A percentile compares a stretch with the other conserved stretches of the same genome.
These are phyloP conservation scores for Globisporangium megalacanthum DNA, from an alignment of 352 stramenopile species.

Conservation along the genomic window DNA sequence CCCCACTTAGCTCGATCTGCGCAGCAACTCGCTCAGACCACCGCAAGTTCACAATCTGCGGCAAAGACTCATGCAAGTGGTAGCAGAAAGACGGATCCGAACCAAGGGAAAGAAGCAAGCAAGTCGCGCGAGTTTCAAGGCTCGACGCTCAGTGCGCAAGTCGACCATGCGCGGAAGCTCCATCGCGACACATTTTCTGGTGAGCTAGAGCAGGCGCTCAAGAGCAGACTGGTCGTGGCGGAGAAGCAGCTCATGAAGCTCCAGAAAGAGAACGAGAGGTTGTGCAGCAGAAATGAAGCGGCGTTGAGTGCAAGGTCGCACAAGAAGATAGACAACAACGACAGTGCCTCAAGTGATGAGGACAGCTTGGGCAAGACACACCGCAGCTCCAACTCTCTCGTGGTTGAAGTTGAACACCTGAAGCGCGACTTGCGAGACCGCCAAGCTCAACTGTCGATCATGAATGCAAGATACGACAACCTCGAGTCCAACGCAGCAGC, in stretches of 20 bases:
- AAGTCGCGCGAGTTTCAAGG: slow-evolving; percentile 20
- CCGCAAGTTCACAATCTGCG: background rate
- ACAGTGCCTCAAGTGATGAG: slow-evolving; percentile 24
- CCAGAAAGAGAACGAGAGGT: slow-evolving; percentile 62
- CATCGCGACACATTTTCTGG: slow-evolving; percentile 46
- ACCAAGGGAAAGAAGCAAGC: slow-evolving; percentile 2
- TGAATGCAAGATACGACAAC: slow-evolving; percentile 88
- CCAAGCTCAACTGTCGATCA: slow-evolving; percentile 74
- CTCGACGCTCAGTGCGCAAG: slow-evolving; percentile 32
- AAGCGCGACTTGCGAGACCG: slow-evolving; percentile 75
- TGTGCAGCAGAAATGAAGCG: slow-evolving; percentile 17
- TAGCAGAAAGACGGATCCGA: background rate
- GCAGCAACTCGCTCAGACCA: background rate
- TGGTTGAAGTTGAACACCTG: slow-evolving; percentile 48
- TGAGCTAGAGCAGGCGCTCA: slow-evolving; percentile 67
- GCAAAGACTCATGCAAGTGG: slow-evolving; percentile 11
- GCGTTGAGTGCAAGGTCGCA: slow-evolving; percentile 4
- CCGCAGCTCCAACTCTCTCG: background rate
- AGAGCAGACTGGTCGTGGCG: slow-evolving; percentile 56
- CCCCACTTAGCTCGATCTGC: slow-evolving; percentile 7
- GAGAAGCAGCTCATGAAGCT: slow-evolving; percentile 70
- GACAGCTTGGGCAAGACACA: slow-evolving; percentile 8
- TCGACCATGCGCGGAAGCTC: slow-evolving; percentile 36
- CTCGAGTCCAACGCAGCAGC: slow-evolving; percentile 76
- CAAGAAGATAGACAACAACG: slow-evolving; percentile 26